phyloP scores from a whole-genome alignment of 116 monocot species.

The Posidonia oceanica region DNA sequence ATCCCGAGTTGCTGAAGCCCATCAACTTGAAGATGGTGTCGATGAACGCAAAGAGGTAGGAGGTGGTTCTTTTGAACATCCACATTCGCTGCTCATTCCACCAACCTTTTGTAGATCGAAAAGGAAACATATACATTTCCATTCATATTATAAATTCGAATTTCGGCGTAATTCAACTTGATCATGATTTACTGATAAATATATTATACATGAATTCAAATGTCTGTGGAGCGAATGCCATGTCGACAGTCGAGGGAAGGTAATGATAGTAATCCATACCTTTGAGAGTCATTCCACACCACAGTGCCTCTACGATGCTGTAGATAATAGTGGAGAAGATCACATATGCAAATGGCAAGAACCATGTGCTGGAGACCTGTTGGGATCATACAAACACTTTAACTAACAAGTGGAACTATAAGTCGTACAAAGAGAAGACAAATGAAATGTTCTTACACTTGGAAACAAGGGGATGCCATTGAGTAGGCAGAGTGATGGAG shows the following conservation, averaged over 20 bases:
- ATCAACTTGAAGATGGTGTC: conserved; percentile 25
- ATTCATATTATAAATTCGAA: background rate
- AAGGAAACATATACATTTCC: background rate
- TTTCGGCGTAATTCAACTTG: background rate
- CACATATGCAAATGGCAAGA: conserved; percentile 23
- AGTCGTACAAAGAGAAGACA: background rate
- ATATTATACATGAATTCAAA: background rate
- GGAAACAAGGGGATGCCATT: conserved; percentile 32
- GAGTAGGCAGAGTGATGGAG: conserved; percentile 34
- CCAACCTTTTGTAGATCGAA: conserved; percentile 22
- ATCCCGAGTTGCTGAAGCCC: conserved; percentile 16
- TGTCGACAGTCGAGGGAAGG: background rate
- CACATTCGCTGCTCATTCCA: conserved; percentile 56
- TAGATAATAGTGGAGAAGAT: background rate
- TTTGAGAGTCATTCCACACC: conserved; percentile 13
- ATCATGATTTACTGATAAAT: background rate
- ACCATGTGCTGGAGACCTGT: conserved; percentile 24
- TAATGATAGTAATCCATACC: background rate
- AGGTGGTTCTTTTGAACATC: conserved; percentile 27
- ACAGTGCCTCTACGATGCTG: conserved; percentile 20
- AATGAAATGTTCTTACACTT: conserved; percentile 9
- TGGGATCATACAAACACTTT: background rate
- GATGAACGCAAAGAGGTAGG: conserved; percentile 25
- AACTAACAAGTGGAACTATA: background rate
- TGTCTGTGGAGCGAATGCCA: background rate